phyloP scores from a whole-genome alignment of 129 eudicot genomes.

The Ambrosia artemisiifolia region DNA sequence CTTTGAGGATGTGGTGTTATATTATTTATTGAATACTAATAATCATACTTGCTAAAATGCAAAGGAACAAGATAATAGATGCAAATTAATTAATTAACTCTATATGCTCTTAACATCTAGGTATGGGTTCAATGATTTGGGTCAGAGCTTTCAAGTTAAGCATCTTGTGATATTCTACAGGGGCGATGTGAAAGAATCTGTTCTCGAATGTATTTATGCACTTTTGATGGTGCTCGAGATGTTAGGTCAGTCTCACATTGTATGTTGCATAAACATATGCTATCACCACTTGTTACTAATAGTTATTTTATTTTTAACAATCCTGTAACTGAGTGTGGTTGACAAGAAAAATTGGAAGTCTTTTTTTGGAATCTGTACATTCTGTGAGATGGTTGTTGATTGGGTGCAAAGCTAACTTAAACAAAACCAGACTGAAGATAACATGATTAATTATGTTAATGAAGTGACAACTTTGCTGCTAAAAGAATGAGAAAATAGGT shows the following conservation, averaged over 20 bases:
- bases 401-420: slow-evolving; percentile 86
- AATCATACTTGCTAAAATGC: no score
- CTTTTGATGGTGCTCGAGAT: slow-evolving; percentile 59
- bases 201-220: slow-evolving; percentile 73
- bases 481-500: no score
- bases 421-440: slow-evolving; percentile 70
- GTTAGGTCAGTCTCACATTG: slow-evolving; percentile 52
- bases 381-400: slow-evolving; percentile 88
- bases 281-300: neutral
- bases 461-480: slow-evolving; percentile 33
- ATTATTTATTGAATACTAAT: no score
- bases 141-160: no score
- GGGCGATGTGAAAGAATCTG: slow-evolving; percentile 66
- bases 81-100: no score
- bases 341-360: slow-evolving; percentile 48
- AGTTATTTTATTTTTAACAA: slow-evolving; percentile 30
- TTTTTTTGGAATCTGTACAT: slow-evolving; percentile 64
- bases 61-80: no score
- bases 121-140: no score
- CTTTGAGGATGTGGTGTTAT: no score
- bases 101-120: no score
- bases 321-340: slow-evolving; percentile 82
- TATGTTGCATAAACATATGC: neutral
- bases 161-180: slow-evolving; percentile 39
- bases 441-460: slow-evolving; percentile 68